Evolutionary conservation across 2,329 filamentous ascomycete genomes (phyloP).

Genomic region (Rasamsonia emersonii): DNA sequence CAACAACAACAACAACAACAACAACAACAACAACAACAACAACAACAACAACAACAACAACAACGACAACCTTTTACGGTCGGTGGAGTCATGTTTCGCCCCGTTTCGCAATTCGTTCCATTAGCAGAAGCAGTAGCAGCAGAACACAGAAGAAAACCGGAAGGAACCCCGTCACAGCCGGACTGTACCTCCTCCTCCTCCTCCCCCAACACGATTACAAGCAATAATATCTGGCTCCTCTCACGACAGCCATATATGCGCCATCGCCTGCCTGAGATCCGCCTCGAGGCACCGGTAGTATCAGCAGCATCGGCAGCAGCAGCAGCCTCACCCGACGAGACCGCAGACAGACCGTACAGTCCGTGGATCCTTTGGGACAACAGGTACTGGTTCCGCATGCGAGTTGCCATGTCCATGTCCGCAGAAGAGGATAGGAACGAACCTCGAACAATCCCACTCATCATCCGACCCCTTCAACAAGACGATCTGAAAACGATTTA

Average conservation of each 20-base stretch:
- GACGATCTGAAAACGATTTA: constrained; percentile 21
- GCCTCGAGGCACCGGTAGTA: constrained; percentile 14
- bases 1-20: too few species aligned
- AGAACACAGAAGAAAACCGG: constrained; percentile 1
- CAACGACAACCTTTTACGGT: constrained; percentile 40
- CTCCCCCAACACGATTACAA: background rate
- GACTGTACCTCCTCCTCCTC: background rate
- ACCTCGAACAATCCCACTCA: constrained; percentile 15
- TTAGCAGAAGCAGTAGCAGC: constrained; percentile 1
- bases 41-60: too few species aligned
- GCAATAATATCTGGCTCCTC: constrained; percentile 29
- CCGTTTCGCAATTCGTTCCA: constrained; percentile 22
- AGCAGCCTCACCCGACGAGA: too few species aligned
- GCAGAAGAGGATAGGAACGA: too few species aligned
- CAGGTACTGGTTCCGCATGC: constrained; percentile 47
- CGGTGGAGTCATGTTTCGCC: constrained; percentile 42
- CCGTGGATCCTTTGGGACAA: constrained; percentile 44
- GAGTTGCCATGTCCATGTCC: too few species aligned
- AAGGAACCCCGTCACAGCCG: constrained; percentile 1
- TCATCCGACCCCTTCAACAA: constrained; percentile 32
- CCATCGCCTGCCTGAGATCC: constrained; percentile 14
- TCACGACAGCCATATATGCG: constrained; percentile 30
- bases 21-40: too few species aligned
- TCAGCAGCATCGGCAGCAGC: too few species aligned
- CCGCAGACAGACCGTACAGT: constrained; percentile 3